Base-by-base conservation (phyloP, 2,329 filamentous ascomycete genomes). In the Tolypocladium capitatum region DNA sequence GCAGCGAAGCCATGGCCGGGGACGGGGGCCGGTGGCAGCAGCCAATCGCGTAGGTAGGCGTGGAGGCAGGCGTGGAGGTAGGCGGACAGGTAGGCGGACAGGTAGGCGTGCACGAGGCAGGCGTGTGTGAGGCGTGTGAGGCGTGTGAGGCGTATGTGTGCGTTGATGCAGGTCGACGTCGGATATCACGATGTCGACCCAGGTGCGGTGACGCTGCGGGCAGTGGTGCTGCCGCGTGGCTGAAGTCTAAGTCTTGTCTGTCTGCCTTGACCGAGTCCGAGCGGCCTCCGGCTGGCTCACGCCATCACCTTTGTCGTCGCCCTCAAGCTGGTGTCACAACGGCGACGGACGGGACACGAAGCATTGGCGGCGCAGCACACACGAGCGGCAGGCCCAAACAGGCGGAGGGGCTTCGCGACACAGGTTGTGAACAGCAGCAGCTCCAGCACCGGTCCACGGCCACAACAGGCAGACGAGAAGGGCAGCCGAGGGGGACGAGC, bases 1-100 rank as follows among this genome's bases (percentile, higher is more conserved):
- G 71, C 52, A 58, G 58, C 47, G 62, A 60, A 42, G 55, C 52
- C 43, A 55, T 58, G 43, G 18, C 69, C 14, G 16, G 24, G 3
- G 24, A 27, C 4, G 2, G 36, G 14, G 13, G 21, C 1, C 16
- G 31, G 21, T n/a, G 38, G 14, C 14, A n/a, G 38, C 21, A 27
- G 21, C 21, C 21, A 27, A 41, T 5, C 7, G 36, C 36, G 20
- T 14, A 18, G 21, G 38, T 18, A 5, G 3, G 24, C 24, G 5
- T 5, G 3, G 24, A 24, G n/a, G n/a, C n/a, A n/a, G n/a, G n/a
- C n/a, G n/a, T n/a, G n/a, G n/a, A n/a, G n/a, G n/a, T n/a, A n/a
- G n/a, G n/a, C n/a, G n/a, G n/a, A n/a, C n/a, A n/a, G n/a, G n/a
- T n/a, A n/a, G n/a, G n/a, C n/a, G n/a, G n/a, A n/a, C n/a, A n/a